Evolutionary conservation across 768 basidiomycete genomes (phyloP), one percentile per base, ranked within the genome.

Genomic region (Tulasnella sp.): DNA sequence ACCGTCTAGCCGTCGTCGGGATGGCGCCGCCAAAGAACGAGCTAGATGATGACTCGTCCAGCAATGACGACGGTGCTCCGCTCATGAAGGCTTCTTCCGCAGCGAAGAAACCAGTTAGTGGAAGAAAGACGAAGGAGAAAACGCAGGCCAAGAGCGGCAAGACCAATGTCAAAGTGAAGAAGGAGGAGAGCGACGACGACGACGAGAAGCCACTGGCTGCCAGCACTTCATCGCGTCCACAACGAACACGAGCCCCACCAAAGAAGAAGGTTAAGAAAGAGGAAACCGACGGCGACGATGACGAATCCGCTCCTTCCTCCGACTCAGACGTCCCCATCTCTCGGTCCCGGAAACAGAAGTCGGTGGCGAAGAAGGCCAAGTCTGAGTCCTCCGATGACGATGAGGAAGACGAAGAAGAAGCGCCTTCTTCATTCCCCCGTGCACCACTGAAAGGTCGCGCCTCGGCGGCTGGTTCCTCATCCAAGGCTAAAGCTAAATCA

Each of bases 261-360:
- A 80, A 77, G 73, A 86, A 87, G 78, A 84, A 78, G 68, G 68
- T 76, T 38, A 70, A 71, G 66, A 63, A 69, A 60, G 70, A 71
- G 59, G 62, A 61, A 11, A 65, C 65, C 19, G 62, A 63, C 1
- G 69, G 68, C 44, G 62, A 69, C 27, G 68, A 63, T 17, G 68
- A 70, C 19, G 46, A 5, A 5, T 34, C 53, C 17, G 5, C 51
- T 24, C 49, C 24, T 19, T 22, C 49, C 9, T 29, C 52, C 27
- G 52, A 53, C n/a, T 44, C 59, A 24, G 59, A 61, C 27, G 45
- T 44, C 12, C 25, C 41, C 45, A 34, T 42, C 21, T 38, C 52
- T n/a, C 42, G 41, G 15, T 22, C 25, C 11, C 58, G 60, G 25
- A 61, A 61, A 53, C 55, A 53, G 22, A 56, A 57, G 22, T 19